Percentiles rank a stretch among this genome's conserved stretches.
Conservation (phyloP, 768 basidiomycete species). For the Bullera alba region DNA sequence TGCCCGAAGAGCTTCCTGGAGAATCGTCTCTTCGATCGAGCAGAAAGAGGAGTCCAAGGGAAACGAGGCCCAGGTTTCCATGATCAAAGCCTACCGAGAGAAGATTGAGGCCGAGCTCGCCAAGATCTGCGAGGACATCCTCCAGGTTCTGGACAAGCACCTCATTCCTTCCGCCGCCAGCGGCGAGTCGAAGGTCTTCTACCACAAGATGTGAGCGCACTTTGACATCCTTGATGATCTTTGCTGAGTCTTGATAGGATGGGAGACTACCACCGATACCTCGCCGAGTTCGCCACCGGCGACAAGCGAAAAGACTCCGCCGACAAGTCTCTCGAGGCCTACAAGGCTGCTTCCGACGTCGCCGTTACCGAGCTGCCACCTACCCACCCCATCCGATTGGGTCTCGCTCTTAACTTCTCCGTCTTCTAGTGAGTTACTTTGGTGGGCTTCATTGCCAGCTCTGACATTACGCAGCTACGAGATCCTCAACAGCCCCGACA, state of each 20-base stretch:
- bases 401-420: slow-evolving; percentile 97
- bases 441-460: neutral
- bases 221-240: neutral
- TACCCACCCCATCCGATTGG: slow-evolving; percentile 96
- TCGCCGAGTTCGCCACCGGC: slow-evolving; percentile 96
- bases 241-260: slow-evolving; percentile 57
- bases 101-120: slow-evolving; percentile 96
- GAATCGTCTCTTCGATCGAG: slow-evolving; percentile 96
- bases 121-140: slow-evolving; percentile 97
- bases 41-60: slow-evolving; percentile 99
- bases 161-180: slow-evolving; percentile 90
- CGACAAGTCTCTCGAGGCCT: slow-evolving; percentile 82
- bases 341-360: slow-evolving; percentile 96
- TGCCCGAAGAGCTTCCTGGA: slow-evolving; percentile 94
- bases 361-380: slow-evolving; percentile 82
- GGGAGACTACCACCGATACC: slow-evolving; percentile 99
- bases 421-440: slow-evolving; percentile 67
- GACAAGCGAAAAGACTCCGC: slow-evolving; percentile 95
- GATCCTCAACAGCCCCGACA: slow-evolving; percentile 96
- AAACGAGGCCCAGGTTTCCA: slow-evolving; percentile 86
- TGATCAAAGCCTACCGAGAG: slow-evolving; percentile 97
- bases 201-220: slow-evolving; percentile 95
- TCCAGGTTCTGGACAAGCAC: slow-evolving; percentile 94
- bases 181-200: slow-evolving; percentile 98
- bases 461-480: slow-evolving; percentile 58